Base-by-base conservation (phyloP, 1,139 yeast species). In the Candida sp. region DNA sequence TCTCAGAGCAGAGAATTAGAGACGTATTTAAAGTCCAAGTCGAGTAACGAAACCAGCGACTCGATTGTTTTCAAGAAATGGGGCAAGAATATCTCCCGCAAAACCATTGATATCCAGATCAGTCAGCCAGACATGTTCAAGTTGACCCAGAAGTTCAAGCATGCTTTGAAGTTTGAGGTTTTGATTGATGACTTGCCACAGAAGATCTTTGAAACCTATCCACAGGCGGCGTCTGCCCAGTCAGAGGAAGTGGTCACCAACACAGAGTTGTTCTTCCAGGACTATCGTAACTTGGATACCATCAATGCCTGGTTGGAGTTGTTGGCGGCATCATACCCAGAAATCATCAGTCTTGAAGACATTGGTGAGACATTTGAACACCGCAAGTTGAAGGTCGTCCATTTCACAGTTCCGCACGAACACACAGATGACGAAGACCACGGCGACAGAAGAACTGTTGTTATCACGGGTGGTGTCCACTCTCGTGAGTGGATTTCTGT, bases 401-500 rank as follows among this genome's bases (percentile, higher is more conserved):
- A 89, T 61, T 66, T 90, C 32, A 73, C 84, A 2, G 77, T 81
- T 3, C 81, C 80, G 34, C 17, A 38, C 28, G 32, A 17, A 3
- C 41, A 44, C n/a, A 55, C 59, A 37, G 68, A 67, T 9, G 77
- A 72, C n/a, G 59, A 66, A 35, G 75, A 78, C 33, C 86, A 84
- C 46, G 58, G 62, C 23, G 73, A 77, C 22, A 80, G 83, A 61
- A 86, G 84, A 63, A 88, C 96, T 0, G 79, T 92, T 46, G 88
- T 91, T 1, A 75, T 92, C 11, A 84, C 94, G 0, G 93, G 94
- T 23, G 97, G 97, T 1, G 79, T 88, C 2, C 97, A 92, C 68
- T 96, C 97, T 0, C 78, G 98, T 46, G 98, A 92, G 68, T 92
- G 98, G 98, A 80, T 91, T 22, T 83, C 93, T 30, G 84, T 86